These are phyloP conservation scores for Fusarium tanahbumbuense DNA, from an alignment of 2,329 filamentous ascomycete species.

Conservation along the genomic window DNA sequence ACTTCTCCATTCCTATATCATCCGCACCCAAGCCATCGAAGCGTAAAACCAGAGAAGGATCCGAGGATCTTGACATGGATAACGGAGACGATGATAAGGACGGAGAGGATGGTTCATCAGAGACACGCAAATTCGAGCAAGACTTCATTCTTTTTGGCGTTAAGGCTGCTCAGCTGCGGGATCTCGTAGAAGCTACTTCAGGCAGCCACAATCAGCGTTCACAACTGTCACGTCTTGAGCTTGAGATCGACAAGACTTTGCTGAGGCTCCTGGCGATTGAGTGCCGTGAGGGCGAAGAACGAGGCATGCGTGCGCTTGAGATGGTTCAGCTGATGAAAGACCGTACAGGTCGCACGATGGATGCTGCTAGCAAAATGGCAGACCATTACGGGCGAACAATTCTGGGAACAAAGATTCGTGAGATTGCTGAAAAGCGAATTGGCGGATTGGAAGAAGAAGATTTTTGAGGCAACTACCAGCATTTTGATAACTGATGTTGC, in stretches of 20 bases:
- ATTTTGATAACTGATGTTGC: not conserved
- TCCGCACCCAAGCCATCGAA: slow-evolving; percentile 57
- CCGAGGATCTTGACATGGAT: slow-evolving; percentile 50
- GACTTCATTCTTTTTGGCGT: slow-evolving; percentile 80
- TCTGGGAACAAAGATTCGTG: slow-evolving; percentile 89
- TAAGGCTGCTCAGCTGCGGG: slow-evolving; percentile 78
- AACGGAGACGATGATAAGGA: slow-evolving; percentile 49
- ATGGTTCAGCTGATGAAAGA: slow-evolving; percentile 89
- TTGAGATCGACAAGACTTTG: slow-evolving; percentile 90
- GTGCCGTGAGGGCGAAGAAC: slow-evolving; percentile 91
- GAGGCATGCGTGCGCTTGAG: slow-evolving; percentile 94
- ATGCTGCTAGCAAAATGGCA: slow-evolving; percentile 90
- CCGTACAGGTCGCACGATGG: slow-evolving; percentile 86
- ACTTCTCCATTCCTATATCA: slow-evolving; percentile 85
- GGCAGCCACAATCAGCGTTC: slow-evolving; percentile 68
- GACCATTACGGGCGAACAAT: slow-evolving; percentile 83
- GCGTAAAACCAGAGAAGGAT: slow-evolving; percentile 47
- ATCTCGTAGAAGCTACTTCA: slow-evolving; percentile 76
- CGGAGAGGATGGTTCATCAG: slow-evolving; percentile 54
- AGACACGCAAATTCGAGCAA: slow-evolving; percentile 79
- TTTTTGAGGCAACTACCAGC: slow-evolving; percentile 21
- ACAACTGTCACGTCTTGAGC: slow-evolving; percentile 76
- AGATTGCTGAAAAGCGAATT: slow-evolving; percentile 78
- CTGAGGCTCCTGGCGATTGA: slow-evolving; percentile 90
- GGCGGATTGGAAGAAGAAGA: slow-evolving; percentile 71